Evolutionary conservation across 305 asterid species (phyloP), one percentile per base, ranked within the genome.

Genomic region (Plantago lanceolata): DNA sequence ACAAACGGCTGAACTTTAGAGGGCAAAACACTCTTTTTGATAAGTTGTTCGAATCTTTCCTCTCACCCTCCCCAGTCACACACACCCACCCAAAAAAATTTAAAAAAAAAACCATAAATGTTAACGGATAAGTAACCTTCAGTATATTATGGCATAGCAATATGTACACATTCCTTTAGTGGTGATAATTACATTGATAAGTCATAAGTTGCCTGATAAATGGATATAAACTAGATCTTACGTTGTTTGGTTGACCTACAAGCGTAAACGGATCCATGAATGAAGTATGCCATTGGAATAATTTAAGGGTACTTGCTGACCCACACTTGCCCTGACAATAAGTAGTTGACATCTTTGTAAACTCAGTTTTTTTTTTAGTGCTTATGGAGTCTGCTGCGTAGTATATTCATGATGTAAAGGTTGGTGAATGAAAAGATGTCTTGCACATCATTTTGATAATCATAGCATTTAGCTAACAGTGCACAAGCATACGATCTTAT

Each of bases 401-500:
- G 28, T 24, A 1, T 33, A 4, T 7, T 33, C 40, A 33, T 33
- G 40, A 33, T 7, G 9, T 33, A 33, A 33, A 33, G 13, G 12
- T 53, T 21, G 28, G 18, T 13, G 57, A 53, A 53, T 24, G 33
- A 13, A 53, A 24, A 53, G 16, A 8, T 14, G 18, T 33, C 8
- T 7, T 33, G 40, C 9, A 33, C 9, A 5, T 37, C 15, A n/a
- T 28, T 16, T 56, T 29, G 43, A 24, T 55, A 19, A 17, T 14
- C 3, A 31, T 3, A 53, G 59, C 28, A 1, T 3, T 9, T 9
- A 57, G 51, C 68, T 44, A 40, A 61, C 6, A 63, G 6, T 45
- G 15, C 49, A 0, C 20, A 43, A 47, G 9, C 20, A 50, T 20
- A 57, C 43, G 56, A 55, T 48, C 62, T 18, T 68, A 21, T 58